Conservation (phyloP, 352 stramenopile species). For the Globisporangium apiculatum region DNA sequence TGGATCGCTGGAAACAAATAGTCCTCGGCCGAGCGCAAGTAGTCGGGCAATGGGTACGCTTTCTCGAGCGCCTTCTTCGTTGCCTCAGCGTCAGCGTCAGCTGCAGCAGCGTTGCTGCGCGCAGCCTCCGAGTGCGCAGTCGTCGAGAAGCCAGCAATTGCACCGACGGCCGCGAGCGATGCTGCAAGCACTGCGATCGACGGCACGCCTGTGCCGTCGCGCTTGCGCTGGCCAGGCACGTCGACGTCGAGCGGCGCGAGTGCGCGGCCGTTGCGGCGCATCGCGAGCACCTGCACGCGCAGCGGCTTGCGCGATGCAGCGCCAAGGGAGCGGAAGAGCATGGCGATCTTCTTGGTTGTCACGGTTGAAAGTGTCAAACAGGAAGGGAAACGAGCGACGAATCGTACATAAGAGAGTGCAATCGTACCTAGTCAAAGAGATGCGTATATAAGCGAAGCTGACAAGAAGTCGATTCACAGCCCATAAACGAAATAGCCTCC, state of each 20-base stretch:
- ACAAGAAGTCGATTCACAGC: no score
- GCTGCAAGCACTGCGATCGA: slow-evolving; percentile 1
- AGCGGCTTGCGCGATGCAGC: slow-evolving; percentile 14
- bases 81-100: neutral
- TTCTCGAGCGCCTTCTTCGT: slow-evolving; percentile 6
- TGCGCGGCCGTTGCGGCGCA: slow-evolving; percentile 12
- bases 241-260: slow-evolving; percentile 10
- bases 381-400: no score
- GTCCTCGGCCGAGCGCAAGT: slow-evolving; percentile 44
- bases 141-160: slow-evolving; percentile 14
- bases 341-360: neutral
- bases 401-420: no score
- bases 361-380: slow-evolving; percentile 5
- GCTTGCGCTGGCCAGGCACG: slow-evolving; percentile 1
- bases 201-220: neutral
- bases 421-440: no score
- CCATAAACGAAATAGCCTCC: no score
- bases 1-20: slow-evolving; percentile 81
- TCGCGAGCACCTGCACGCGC: slow-evolving; percentile 14
- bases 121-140: slow-evolving; percentile 10
- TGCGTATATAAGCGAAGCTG: no score
- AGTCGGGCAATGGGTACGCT: slow-evolving; percentile 19
- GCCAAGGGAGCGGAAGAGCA: slow-evolving; percentile 18
- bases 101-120: neutral
- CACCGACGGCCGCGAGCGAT: slow-evolving; percentile 4